Conservation (phyloP, 805 yeast species). For the Sporopachydermia lactativora region DNA sequence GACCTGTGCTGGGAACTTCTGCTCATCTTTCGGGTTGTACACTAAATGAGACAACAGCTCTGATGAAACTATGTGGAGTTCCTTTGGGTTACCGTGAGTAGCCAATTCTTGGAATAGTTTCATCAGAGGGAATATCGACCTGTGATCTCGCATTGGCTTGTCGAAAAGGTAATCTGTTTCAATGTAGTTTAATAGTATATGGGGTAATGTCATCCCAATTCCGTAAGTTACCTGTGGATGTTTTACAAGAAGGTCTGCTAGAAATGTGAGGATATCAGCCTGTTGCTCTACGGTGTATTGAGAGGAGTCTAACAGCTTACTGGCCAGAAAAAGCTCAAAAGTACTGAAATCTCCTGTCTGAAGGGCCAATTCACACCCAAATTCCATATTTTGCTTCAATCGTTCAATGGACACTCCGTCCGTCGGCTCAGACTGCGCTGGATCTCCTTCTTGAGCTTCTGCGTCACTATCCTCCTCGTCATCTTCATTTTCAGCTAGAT, state of each 20-base stretch:
- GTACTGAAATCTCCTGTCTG: slow-evolving; percentile 49
- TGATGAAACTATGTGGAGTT: slow-evolving; percentile 54
- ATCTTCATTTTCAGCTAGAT: too few species aligned
- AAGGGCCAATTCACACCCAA: too few species aligned
- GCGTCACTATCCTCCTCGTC: too few species aligned
- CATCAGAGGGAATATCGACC: slow-evolving; percentile 24
- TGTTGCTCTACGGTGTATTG: slow-evolving; percentile 36
- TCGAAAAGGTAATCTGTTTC: slow-evolving; percentile 21
- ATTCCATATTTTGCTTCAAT: too few species aligned
- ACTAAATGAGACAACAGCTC: slow-evolving; percentile 34
- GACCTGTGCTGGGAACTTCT: slow-evolving; percentile 7
- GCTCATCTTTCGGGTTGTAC: slow-evolving; percentile 12
- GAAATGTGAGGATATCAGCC: slow-evolving; percentile 28
- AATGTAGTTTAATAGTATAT: slow-evolving; percentile 42
- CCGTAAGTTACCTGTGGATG: slow-evolving; percentile 41
- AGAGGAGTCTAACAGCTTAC: slow-evolving; percentile 35
- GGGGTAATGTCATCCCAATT: slow-evolving; percentile 91
- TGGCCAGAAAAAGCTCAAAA: slow-evolving; percentile 59
- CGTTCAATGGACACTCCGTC: too few species aligned
- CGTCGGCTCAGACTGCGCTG: too few species aligned
- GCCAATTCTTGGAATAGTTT: slow-evolving; percentile 52
- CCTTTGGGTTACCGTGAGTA: slow-evolving; percentile 64
- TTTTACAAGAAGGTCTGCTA: slow-evolving; percentile 23
- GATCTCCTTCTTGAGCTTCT: too few species aligned
- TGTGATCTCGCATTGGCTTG: slow-evolving; percentile 13